A percentile compares a stretch with the other conserved stretches of the same genome.
Evolutionary conservation across 2,329 filamentous ascomycete species (phyloP).

Genomic region (Fusarium verrucosum): DNA sequence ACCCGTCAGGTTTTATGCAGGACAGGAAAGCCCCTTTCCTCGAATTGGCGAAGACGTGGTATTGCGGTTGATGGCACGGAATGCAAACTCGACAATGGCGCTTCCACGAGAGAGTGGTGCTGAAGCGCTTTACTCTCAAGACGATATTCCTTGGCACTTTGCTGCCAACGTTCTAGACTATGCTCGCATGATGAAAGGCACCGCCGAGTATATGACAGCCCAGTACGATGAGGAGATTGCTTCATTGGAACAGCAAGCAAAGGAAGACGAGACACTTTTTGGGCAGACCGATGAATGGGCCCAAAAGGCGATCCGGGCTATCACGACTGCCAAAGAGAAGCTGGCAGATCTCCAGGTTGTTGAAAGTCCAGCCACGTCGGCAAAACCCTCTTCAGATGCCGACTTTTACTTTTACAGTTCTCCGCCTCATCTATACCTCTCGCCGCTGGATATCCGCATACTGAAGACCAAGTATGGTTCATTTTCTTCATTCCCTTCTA

Average conservation of each 20-base stretch:
- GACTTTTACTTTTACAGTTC: constrained; percentile 90
- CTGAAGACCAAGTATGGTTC: constrained; percentile 87
- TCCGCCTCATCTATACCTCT: constrained; percentile 87
- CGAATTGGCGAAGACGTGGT: constrained; percentile 89
- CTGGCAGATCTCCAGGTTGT: constrained; percentile 57
- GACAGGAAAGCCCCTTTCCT: constrained; percentile 84
- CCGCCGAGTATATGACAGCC: constrained; percentile 82
- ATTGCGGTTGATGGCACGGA: constrained; percentile 83
- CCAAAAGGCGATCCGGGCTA: constrained; percentile 78
- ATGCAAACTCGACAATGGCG: constrained; percentile 83
- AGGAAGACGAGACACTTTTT: constrained; percentile 91
- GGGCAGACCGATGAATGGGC: constrained; percentile 94
- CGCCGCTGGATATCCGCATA: constrained; percentile 90
- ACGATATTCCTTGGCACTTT: constrained; percentile 94
- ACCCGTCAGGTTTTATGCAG: constrained; percentile 89
- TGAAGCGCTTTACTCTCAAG: constrained; percentile 72
- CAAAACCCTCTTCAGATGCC: constrained; percentile 50
- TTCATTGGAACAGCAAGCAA: constrained; percentile 78
- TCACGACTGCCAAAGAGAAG: constrained; percentile 80
- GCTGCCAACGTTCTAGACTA: constrained; percentile 95
- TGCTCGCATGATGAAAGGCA: constrained; percentile 93
- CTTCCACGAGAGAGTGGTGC: constrained; percentile 82
- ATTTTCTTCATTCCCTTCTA: constrained; percentile 84
- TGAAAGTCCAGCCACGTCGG: constrained; percentile 23
- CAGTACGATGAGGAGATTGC: constrained; percentile 84